These are phyloP conservation scores for Fusarium cicatricum DNA, from an alignment of 2,329 filamentous ascomycete species.

Conservation along the genomic window DNA sequence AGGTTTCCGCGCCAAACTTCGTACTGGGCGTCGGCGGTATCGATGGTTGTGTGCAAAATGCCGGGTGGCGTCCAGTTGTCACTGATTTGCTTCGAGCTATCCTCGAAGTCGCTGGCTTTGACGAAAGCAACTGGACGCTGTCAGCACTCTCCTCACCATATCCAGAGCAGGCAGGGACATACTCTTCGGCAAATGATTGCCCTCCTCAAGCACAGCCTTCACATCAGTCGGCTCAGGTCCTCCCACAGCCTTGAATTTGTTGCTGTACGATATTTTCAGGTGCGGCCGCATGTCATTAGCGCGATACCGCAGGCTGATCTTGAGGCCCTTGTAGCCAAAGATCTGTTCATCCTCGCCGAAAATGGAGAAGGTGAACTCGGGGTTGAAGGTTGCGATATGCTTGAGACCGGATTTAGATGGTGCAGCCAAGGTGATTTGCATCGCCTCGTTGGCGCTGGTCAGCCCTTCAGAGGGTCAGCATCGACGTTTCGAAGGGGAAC, in stretches of 20 bases:
- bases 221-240: slow-evolving; percentile 77
- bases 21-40: slow-evolving; percentile 69
- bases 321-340: slow-evolving; percentile 86
- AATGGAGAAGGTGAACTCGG: slow-evolving; percentile 88
- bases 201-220: slow-evolving; percentile 67
- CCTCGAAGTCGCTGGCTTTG: slow-evolving; percentile 68
- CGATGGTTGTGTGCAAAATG: slow-evolving; percentile 70
- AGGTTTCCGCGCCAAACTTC: slow-evolving; percentile 87
- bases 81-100: slow-evolving; percentile 57
- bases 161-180: slow-evolving; percentile 42
- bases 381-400: slow-evolving; percentile 76
- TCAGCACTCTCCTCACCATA: slow-evolving; percentile 16
- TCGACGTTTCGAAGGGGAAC: not conserved
- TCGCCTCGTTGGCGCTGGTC: slow-evolving; percentile 66
- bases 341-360: slow-evolving; percentile 94
- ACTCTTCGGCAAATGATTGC: slow-evolving; percentile 74
- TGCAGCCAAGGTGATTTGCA: slow-evolving; percentile 67
- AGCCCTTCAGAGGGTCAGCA: slow-evolving; percentile 57
- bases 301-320: slow-evolving; percentile 74
- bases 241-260: slow-evolving; percentile 74
- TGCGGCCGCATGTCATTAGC: slow-evolving; percentile 80
- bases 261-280: slow-evolving; percentile 73
- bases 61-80: slow-evolving; percentile 76
- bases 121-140: slow-evolving; percentile 68
- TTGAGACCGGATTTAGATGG: slow-evolving; percentile 60